Percentiles rank a stretch among this genome's conserved stretches.
Evolutionary conservation across 345 rosid species (phyloP).

Genomic region (Brassica juncea): DNA sequence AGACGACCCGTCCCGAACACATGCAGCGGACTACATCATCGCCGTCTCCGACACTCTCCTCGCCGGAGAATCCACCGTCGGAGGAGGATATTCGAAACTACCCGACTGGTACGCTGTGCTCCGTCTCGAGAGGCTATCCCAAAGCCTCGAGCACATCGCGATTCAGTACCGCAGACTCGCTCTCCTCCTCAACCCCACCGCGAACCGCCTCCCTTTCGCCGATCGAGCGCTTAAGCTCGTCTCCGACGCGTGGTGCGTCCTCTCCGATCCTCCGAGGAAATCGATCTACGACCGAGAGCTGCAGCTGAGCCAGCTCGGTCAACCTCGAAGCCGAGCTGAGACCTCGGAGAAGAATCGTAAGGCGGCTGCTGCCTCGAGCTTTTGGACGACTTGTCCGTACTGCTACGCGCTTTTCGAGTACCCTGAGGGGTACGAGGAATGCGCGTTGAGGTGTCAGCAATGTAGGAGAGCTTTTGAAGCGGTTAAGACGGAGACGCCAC

Average conservation of each 20-base stretch:
- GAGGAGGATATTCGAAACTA: slow-evolving; percentile 22
- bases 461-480: slow-evolving; percentile 79
- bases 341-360: slow-evolving; percentile 15
- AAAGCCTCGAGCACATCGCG: slow-evolving; percentile 56
- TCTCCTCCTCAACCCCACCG: slow-evolving; percentile 55
- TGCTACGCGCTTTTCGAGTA: slow-evolving; percentile 73
- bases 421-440: slow-evolving; percentile 66
- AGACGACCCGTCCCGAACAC: slow-evolving; percentile 55
- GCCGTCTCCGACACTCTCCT: slow-evolving; percentile 77
- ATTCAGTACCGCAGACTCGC: slow-evolving; percentile 75
- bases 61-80: slow-evolving; percentile 49
- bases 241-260: slow-evolving; percentile 75
- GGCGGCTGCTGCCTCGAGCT: slow-evolving; percentile 41
- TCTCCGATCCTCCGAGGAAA: slow-evolving; percentile 64
- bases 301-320: slow-evolving; percentile 39
- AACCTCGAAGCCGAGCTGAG: slow-evolving; percentile 24
- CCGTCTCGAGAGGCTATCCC: slow-evolving; percentile 59
- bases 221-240: slow-evolving; percentile 75
- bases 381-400: slow-evolving; percentile 90
- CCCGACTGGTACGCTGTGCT: slow-evolving; percentile 73
- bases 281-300: slow-evolving; percentile 66
- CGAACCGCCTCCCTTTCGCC: slow-evolving; percentile 62
- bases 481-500: slow-evolving; percentile 62
- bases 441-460: slow-evolving; percentile 65
- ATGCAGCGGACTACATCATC: slow-evolving; percentile 61